These are phyloP conservation scores for Microcos paniculata DNA, from an alignment of 345 rosid genomes.

Conservation along the genomic window DNA sequence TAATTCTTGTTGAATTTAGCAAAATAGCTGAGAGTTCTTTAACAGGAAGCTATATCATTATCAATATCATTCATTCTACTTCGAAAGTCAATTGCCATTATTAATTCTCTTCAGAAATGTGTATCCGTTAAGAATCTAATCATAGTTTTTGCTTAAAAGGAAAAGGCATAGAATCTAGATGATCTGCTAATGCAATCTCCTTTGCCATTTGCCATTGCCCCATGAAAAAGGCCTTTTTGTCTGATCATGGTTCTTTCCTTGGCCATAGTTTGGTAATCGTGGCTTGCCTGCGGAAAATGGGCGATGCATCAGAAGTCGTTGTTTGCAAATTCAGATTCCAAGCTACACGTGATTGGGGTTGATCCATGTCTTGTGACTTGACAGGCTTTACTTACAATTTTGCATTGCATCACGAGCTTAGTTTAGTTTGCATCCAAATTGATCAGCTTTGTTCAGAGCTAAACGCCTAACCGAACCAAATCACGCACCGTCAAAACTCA, in stretches of 20 bases:
- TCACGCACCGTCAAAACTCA: neutral
- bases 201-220: neutral
- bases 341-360: neutral
- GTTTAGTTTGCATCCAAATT: neutral
- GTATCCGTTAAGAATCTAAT: neutral
- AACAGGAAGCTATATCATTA: too few species aligned
- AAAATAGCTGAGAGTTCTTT: neutral
- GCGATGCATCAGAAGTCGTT: neutral
- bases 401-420: neutral
- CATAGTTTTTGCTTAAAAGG: neutral
- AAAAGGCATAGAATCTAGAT: neutral
- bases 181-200: neutral
- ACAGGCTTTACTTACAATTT: neutral
- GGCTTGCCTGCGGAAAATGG: neutral
- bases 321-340: constrained; percentile 2
- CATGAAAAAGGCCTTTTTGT: neutral
- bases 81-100: neutral
- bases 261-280: neutral
- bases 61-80: neutral
- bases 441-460: neutral
- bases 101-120: neutral
- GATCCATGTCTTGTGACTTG: neutral
- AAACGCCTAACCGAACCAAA: neutral
- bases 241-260: neutral
- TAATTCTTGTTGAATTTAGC: neutral